Evolutionary conservation across 2,329 filamentous ascomycete genomes (phyloP).

Genomic region (Chrysosporium queenslandicum): DNA sequence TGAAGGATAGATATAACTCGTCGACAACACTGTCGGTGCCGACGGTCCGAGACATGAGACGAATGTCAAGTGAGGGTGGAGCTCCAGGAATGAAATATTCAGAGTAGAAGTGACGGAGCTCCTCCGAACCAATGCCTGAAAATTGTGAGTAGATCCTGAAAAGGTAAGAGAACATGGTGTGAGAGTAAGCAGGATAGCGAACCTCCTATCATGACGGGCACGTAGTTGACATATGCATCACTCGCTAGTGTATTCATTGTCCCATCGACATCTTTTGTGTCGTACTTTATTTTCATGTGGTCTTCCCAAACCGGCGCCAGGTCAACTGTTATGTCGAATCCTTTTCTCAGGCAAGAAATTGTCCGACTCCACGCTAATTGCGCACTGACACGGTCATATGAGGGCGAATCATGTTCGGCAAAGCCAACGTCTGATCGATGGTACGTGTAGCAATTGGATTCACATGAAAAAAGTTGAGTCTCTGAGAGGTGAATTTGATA

Average conservation of each 20-base stretch:
- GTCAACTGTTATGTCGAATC: conserved; percentile 41
- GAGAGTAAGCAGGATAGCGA: conserved; percentile 16
- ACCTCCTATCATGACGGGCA: conserved; percentile 30
- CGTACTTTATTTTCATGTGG: conserved; percentile 21
- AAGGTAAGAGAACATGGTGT: neutral
- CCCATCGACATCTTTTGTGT: conserved; percentile 26
- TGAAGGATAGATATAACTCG: conserved; percentile 49
- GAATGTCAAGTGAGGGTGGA: conserved; percentile 43
- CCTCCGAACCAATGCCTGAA: conserved; percentile 34
- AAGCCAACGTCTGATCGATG: conserved; percentile 53
- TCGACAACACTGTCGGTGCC: conserved; percentile 52
- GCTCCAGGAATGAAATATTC: conserved; percentile 47
- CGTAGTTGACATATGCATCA: conserved; percentile 23
- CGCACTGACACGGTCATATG: conserved; percentile 55
- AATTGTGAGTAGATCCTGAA: conserved; percentile 1
- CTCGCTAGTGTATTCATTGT: conserved; percentile 25
- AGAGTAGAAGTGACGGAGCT: conserved; percentile 44
- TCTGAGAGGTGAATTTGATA: conserved; percentile 52
- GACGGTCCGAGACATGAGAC: conserved; percentile 48
- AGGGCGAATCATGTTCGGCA: conserved; percentile 58
- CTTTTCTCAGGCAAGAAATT: conserved; percentile 49
- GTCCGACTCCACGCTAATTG: conserved; percentile 61
- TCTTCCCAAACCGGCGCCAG: conserved; percentile 26
- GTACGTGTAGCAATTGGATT: conserved; percentile 45
- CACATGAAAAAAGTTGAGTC: conserved; percentile 32